A percentile compares a stretch with the other conserved stretches of the same genome.
Conservation (phyloP, 2,329 filamentous ascomycete species). For the Aspergillus niger region DNA sequence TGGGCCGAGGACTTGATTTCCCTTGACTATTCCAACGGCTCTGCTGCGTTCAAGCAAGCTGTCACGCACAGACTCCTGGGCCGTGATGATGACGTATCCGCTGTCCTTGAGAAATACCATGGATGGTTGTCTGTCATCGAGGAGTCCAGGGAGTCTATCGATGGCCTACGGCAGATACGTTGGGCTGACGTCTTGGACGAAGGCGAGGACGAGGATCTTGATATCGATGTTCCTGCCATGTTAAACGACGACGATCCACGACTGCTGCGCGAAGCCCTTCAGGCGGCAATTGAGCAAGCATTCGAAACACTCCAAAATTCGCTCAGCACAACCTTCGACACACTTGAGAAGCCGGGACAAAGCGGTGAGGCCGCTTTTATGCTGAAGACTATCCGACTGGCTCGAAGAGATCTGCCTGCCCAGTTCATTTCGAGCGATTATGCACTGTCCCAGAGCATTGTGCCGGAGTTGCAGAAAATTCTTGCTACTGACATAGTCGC, state of each 20-base stretch:
- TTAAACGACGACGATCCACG: conserved; percentile 73
- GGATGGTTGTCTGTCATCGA: conserved; percentile 75
- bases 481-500: conserved; percentile 59
- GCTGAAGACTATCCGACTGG: conserved; percentile 71
- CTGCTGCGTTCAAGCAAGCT: conserved; percentile 66
- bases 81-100: conserved; percentile 66
- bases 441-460: conserved; percentile 60
- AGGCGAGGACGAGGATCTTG: conserved; percentile 41
- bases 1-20: conserved; percentile 70
- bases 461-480: conserved; percentile 65
- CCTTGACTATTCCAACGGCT: conserved; percentile 66
- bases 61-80: conserved; percentile 73
- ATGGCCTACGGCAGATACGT: conserved; percentile 37
- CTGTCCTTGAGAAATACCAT: conserved; percentile 65
- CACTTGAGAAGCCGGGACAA: conserved; percentile 51
- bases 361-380: conserved; percentile 62
- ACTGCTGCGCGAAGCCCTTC: conserved; percentile 61
- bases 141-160: conserved; percentile 38
- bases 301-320: conserved; percentile 56
- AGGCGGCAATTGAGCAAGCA: conserved; percentile 57
- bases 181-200: conserved; percentile 45
- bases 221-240: conserved; percentile 40
- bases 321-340: conserved; percentile 47
- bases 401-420: conserved; percentile 66
- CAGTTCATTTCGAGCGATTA: conserved; percentile 42